Conservation (phyloP, 345 rosid genomes). For the Eucalyptus pauciflora region DNA sequence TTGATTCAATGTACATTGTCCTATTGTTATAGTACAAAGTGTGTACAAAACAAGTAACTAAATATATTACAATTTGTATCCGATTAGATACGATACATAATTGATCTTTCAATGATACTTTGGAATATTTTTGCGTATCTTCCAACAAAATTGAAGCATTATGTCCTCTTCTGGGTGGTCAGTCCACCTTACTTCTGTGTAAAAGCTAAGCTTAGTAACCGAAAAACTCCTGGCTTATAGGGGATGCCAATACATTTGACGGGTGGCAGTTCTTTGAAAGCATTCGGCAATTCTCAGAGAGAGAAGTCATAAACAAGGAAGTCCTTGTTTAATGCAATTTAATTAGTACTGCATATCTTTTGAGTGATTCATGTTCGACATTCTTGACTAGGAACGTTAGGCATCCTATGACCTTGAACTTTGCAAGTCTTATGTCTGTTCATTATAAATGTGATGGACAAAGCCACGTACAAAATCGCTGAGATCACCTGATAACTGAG, state of each 20-base stretch:
- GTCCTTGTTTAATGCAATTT: too few relatives aligned
- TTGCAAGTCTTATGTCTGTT: not conserved
- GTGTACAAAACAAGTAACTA: too few relatives aligned
- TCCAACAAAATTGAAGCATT: too few relatives aligned
- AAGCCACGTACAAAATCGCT: not conserved
- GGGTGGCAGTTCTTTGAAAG: not conserved
- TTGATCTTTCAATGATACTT: too few relatives aligned
- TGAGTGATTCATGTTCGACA: not conserved
- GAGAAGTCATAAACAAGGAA: not conserved
- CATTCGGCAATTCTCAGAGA: not conserved
- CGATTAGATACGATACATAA: too few relatives aligned
- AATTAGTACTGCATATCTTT: not conserved
- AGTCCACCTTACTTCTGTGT: not conserved
- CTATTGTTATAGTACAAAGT: too few relatives aligned
- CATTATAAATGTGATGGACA: not conserved
- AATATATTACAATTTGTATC: too few relatives aligned
- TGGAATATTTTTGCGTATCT: too few relatives aligned
- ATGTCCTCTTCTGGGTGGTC: not conserved
- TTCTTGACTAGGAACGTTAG: not conserved
- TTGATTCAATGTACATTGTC: too few relatives aligned
- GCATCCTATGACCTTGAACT: not conserved
- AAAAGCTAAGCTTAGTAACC: not conserved
- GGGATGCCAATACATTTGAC: not conserved
- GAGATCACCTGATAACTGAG: not conserved
- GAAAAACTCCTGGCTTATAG: not conserved